Evolutionary conservation across 225 moss, liverwort and hornwort species (phyloP).

Genomic region (Polytrichum formosum): DNA sequence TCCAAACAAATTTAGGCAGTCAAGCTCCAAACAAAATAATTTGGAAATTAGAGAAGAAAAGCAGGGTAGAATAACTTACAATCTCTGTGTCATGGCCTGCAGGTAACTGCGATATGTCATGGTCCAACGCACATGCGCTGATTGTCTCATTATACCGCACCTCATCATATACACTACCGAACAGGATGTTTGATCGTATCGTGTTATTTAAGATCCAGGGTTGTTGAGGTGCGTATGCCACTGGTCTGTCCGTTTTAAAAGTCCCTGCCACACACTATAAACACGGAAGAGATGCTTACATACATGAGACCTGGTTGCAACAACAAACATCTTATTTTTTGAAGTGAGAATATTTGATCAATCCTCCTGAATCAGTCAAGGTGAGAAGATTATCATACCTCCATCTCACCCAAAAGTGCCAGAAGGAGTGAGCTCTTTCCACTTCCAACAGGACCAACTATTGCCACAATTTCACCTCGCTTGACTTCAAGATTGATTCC

Average conservation of each 20-base stretch:
- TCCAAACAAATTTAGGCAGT: too few species aligned
- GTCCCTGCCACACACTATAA: constrained; percentile 57
- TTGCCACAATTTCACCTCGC: constrained; percentile 66
- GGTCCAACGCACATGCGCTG: constrained; percentile 79
- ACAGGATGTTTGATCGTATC: constrained; percentile 64
- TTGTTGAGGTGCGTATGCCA: constrained; percentile 85
- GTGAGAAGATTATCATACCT: constrained; percentile 36
- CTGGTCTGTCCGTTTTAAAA: constrained; percentile 41
- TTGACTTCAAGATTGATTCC: constrained; percentile 51
- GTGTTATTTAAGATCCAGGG: constrained; percentile 91
- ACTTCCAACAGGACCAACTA: constrained; percentile 86
- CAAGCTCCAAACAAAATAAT: too few species aligned
- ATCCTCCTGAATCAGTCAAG: background rate
- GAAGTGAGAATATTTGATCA: too few species aligned
- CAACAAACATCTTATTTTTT: too few species aligned
- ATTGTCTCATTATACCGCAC: constrained; percentile 55
- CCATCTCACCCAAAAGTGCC: constrained; percentile 91
- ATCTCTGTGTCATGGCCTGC: constrained; percentile 90
- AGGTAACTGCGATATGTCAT: constrained; percentile 64
- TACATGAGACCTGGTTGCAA: background rate
- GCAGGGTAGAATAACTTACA: constrained; percentile 35
- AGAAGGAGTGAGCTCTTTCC: constrained; percentile 85
- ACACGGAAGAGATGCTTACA: constrained; percentile 11
- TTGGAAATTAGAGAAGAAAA: background rate
- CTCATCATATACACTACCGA: constrained; percentile 59